Conservation (phyloP, 2,329 filamentous ascomycete species). For the Raffaelea albimanens region DNA sequence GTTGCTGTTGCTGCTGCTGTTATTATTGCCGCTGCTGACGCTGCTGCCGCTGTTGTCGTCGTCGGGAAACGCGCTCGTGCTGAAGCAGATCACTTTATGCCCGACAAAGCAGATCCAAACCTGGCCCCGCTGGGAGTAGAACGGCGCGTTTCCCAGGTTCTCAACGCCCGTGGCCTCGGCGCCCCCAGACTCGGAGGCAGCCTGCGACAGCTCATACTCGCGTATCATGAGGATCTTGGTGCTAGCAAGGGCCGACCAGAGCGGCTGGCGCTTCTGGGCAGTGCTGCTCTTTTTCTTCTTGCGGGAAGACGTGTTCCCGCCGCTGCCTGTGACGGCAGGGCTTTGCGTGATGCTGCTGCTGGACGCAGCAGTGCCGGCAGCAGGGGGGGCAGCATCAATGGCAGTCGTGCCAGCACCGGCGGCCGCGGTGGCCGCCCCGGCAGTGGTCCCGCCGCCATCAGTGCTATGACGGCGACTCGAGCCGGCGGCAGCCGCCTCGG, state of each 20-base stretch:
- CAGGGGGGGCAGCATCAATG: neutral
- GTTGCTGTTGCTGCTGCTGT: neutral
- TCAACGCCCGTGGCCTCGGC: constrained; percentile 69
- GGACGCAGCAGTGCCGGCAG: too few species aligned
- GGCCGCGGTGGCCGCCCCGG: too few species aligned
- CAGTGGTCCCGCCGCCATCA: neutral
- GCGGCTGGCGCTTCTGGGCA: constrained; percentile 78
- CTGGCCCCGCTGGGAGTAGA: constrained; percentile 58
- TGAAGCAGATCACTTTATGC: constrained; percentile 69
- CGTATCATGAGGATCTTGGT: constrained; percentile 96
- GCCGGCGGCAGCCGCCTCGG: neutral
- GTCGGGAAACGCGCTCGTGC: constrained; percentile 55
- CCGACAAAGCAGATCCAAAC: constrained; percentile 78
- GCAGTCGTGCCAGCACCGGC: neutral
- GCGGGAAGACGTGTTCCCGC: constrained; percentile 50
- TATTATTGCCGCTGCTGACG: neutral
- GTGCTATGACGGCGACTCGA: neutral
- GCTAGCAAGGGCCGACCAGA: constrained; percentile 90
- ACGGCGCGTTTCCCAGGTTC: constrained; percentile 66
- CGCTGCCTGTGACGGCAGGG: neutral
- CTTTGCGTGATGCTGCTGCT: neutral
- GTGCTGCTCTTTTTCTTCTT: constrained; percentile 87
- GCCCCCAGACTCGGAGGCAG: constrained; percentile 61
- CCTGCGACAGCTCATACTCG: constrained; percentile 76
- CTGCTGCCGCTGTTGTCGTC: constrained; percentile 20